phyloP scores from a whole-genome alignment of 2,329 filamentous ascomycete species.

The Dendryphion nanum region DNA sequence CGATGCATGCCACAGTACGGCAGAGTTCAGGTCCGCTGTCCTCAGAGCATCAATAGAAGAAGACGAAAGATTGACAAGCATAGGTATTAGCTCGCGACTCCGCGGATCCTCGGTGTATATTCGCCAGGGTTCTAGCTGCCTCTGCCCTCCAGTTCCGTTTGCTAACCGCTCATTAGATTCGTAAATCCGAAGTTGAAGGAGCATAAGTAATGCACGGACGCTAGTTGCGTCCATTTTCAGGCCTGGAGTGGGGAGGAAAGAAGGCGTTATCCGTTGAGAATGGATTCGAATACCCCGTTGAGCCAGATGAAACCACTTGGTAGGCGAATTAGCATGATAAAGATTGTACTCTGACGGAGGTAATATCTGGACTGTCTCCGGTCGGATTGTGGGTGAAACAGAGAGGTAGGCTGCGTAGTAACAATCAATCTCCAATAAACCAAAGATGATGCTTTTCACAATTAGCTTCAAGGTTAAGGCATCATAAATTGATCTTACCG shows the following conservation, averaged over 20 bases:
- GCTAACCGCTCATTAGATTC: constrained; percentile 35
- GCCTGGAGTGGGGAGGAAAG: constrained; percentile 30
- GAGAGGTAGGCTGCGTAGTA: constrained; percentile 51
- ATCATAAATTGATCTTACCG: constrained; percentile 23
- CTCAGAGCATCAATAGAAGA: constrained; percentile 45
- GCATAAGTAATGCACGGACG: constrained; percentile 30
- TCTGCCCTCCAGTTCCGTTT: constrained; percentile 21
- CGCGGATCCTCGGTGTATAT: constrained; percentile 50
- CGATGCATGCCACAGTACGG: constrained; percentile 54
- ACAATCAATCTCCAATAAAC: constrained; percentile 47
- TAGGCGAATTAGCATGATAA: constrained; percentile 42
- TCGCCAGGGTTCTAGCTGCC: constrained; percentile 36
- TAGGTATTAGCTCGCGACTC: constrained; percentile 40
- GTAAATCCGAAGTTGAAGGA: constrained; percentile 32
- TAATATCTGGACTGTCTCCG: constrained; percentile 48
- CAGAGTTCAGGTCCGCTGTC: constrained; percentile 49
- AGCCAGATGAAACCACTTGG: constrained; percentile 31
- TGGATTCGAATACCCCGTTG: constrained; percentile 30
- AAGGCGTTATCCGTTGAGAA: constrained; percentile 31
- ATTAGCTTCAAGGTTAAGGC: constrained; percentile 5
- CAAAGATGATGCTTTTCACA: constrained; percentile 42
- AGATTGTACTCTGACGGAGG: constrained; percentile 47
- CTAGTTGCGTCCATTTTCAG: constrained; percentile 29
- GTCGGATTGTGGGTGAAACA: constrained; percentile 46
- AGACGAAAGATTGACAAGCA: constrained; percentile 37